Conservation (phyloP, 2,329 filamentous ascomycete species). For the Tolypocladium ophioglossoides region DNA sequence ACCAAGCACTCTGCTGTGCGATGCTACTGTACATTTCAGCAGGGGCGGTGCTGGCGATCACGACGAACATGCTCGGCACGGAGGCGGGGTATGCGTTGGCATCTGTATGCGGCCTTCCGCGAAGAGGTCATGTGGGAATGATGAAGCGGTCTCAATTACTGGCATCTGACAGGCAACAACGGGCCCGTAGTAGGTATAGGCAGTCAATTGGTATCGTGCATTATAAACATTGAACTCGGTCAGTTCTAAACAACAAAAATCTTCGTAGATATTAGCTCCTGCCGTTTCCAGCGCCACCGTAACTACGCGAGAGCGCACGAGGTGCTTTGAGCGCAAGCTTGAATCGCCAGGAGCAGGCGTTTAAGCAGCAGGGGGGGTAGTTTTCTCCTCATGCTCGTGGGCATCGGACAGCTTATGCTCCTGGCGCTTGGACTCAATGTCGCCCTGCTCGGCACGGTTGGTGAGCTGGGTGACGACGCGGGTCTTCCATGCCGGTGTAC, state of each 20-base stretch:
- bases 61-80: neutral
- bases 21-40: neutral
- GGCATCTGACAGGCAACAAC: neutral
- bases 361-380: neutral
- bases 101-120: neutral
- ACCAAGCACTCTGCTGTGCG: neutral
- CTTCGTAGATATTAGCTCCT: too few relatives aligned
- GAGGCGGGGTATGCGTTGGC: neutral
- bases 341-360: neutral
- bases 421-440: conserved; percentile 14
- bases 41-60: neutral
- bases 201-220: neutral
- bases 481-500: conserved; percentile 22
- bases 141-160: neutral
- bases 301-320: neutral
- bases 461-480: conserved; percentile 10
- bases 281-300: neutral
- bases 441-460: conserved; percentile 14
- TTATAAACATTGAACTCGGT: neutral
- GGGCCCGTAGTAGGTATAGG: neutral
- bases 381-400: conserved; percentile 7
- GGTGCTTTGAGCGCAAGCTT: neutral
- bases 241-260: neutral
- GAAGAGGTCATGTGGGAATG: too few relatives aligned
- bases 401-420: conserved; percentile 9